Evolutionary conservation across 2,329 filamentous ascomycete species (phyloP).

Genomic region (Fusarium sp.): DNA sequence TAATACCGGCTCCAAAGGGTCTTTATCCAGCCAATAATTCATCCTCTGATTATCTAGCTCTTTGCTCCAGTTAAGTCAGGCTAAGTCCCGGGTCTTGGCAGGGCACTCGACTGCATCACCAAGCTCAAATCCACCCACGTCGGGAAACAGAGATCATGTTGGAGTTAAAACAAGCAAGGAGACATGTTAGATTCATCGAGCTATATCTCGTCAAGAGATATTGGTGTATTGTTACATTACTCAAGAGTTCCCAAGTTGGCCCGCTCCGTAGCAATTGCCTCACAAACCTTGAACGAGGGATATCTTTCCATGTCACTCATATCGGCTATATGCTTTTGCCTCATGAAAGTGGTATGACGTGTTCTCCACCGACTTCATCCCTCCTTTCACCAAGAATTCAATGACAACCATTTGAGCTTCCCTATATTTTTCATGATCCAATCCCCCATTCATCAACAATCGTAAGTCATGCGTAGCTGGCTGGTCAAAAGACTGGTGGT

Average conservation of each 20-base stretch:
- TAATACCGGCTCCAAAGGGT: constrained; percentile 4
- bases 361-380: not conserved
- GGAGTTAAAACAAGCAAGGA: not conserved
- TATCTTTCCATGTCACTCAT: not conserved
- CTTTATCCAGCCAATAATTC: constrained; percentile 28
- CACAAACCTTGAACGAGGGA: not conserved
- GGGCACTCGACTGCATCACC: constrained; percentile 2
- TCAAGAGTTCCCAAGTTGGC: not conserved
- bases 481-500: no score
- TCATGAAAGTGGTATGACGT: not conserved
- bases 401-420: not conserved
- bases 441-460: no score
- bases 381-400: not conserved
- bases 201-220: not conserved
- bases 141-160: not conserved
- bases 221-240: not conserved
- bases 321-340: not conserved
- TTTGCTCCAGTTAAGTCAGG: not conserved
- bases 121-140: not conserved
- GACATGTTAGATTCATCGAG: not conserved
- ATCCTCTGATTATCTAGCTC: constrained; percentile 28
- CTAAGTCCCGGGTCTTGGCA: constrained; percentile 6
- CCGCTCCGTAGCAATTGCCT: not conserved
- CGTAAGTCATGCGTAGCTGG: no score
- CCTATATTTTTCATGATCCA: not conserved